Evolutionary conservation across 148 eudicot species (phyloP).

Genomic region (Heliosperma pusillum): DNA sequence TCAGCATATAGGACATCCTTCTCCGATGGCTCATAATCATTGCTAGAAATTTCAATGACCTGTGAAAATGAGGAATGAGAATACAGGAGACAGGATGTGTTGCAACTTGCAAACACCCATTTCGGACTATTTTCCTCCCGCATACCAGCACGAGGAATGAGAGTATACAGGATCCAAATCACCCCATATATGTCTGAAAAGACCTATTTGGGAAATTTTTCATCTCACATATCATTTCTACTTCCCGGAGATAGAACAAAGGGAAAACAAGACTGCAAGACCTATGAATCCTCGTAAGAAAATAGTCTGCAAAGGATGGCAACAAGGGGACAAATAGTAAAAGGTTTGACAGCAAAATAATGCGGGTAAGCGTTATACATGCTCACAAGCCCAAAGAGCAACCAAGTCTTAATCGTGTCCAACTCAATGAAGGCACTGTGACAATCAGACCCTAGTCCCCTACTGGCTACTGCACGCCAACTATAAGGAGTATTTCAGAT

Average conservation of each 20-base stretch:
- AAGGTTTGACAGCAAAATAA: neutral
- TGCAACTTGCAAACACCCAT: neutral
- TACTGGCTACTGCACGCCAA: no score
- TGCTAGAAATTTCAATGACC: constrained; percentile 95
- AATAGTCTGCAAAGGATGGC: neutral
- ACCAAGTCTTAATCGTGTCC: no score
- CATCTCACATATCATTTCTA: neutral
- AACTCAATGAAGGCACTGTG: no score
- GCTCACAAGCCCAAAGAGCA: neutral
- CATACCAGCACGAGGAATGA: no score
- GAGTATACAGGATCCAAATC: no score
- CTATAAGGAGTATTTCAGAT: no score
- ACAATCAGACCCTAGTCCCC: no score
- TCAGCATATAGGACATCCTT: constrained; percentile 85
- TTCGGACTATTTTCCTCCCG: no score
- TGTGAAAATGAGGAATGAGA: constrained; percentile 22
- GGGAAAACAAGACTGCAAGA: neutral
- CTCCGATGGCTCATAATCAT: constrained; percentile 92
- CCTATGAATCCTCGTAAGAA: neutral
- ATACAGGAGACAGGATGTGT: neutral
- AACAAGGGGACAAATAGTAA: neutral
- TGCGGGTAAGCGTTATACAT: neutral
- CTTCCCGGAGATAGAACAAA: neutral
- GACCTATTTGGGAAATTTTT: neutral
- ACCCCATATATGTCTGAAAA: neutral